These are phyloP conservation scores for Straminergon stramineum DNA, from an alignment of 225 moss, liverwort and hornwort genomes.

Conservation along the genomic window DNA sequence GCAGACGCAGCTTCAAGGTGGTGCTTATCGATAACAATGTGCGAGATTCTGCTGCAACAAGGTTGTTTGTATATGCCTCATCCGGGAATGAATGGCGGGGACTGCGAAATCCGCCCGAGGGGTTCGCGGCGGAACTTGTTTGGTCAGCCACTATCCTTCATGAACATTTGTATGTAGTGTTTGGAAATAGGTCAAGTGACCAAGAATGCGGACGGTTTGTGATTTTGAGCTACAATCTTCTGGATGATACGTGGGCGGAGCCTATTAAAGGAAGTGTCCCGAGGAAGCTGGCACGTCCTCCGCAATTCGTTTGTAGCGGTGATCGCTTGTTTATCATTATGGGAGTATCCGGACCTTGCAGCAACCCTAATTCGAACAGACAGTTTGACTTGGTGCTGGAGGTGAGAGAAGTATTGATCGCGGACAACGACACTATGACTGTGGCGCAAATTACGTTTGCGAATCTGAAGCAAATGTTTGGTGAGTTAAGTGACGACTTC, in stretches of 20 bases:
- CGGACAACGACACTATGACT: background rate
- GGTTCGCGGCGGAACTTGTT: background rate
- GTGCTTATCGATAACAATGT: background rate
- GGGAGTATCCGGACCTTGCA: background rate
- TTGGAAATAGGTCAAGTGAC: no score
- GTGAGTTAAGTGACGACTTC: background rate
- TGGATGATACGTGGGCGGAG: background rate
- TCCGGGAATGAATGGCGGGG: background rate
- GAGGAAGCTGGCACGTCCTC: background rate
- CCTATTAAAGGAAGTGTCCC: background rate
- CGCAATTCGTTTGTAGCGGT: background rate
- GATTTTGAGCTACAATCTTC: background rate
- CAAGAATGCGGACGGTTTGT: background rate
- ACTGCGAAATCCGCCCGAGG: background rate
- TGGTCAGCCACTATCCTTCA: background rate
- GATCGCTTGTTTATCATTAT: background rate
- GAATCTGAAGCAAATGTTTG: background rate
- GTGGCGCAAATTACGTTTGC: background rate
- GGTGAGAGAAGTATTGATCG: background rate
- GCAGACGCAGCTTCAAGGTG: background rate
- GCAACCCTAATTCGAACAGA: background rate
- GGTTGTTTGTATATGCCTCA: background rate
- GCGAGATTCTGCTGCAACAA: background rate
- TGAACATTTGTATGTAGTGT: background rate
- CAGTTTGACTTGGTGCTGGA: background rate